Conservation (phyloP, 169 alveolate genomes). For the Cryptosporidium andersoni region DNA sequence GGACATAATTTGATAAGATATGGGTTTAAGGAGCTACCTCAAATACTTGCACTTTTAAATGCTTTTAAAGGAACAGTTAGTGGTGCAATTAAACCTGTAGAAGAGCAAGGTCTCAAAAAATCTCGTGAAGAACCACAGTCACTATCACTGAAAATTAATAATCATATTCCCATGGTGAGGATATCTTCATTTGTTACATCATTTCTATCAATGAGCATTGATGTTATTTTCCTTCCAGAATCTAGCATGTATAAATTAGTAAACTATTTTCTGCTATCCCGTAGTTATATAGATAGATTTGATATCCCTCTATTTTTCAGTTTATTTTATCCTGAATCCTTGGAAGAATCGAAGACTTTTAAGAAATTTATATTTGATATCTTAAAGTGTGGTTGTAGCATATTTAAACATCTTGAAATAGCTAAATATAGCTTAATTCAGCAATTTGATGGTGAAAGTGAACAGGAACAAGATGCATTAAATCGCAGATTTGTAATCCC, state of each 20-base stretch:
- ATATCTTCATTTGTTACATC: slow-evolving; percentile 45
- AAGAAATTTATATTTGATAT: slow-evolving; percentile 23
- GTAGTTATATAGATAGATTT: slow-evolving; percentile 37
- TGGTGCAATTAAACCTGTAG: slow-evolving; percentile 15
- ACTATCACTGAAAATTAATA: not conserved
- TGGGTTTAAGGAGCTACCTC: slow-evolving; percentile 55
- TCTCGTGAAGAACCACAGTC: not conserved
- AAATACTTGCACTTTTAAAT: slow-evolving; percentile 34
- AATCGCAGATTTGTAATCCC: slow-evolving; percentile 51
- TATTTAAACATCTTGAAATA: not conserved
- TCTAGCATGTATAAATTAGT: slow-evolving; percentile 19
- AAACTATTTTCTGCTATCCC: slow-evolving; percentile 39
- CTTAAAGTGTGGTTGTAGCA: not conserved
- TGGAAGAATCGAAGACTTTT: not conserved
- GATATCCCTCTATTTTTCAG: slow-evolving; percentile 44
- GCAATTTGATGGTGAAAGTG: not conserved
- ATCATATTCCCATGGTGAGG: slow-evolving; percentile 15
- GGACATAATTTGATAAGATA: slow-evolving; percentile 7
- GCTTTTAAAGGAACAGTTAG: slow-evolving; percentile 37
- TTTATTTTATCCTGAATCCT: slow-evolving; percentile 38
- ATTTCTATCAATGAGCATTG: slow-evolving; percentile 29
- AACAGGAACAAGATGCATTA: slow-evolving; percentile 58
- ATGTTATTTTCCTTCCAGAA: slow-evolving; percentile 34
- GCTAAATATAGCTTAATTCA: not conserved
- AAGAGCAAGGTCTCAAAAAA: not conserved